phyloP scores from a whole-genome alignment of 768 basidiomycete species.

The Termitomyces sp. region DNA sequence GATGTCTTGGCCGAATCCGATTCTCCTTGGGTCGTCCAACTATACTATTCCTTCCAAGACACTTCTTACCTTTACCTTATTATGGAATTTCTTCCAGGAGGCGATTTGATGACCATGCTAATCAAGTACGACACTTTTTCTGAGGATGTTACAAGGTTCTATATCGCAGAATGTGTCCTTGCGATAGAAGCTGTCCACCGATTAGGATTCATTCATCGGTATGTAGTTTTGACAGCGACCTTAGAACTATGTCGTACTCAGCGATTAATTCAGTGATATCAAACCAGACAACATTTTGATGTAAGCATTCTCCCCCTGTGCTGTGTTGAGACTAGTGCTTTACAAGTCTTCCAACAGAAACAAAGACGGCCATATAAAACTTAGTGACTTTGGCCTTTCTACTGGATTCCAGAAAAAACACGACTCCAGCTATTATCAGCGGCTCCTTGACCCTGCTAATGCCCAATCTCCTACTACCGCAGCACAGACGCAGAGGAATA shows the following conservation, averaged over 20 bases:
- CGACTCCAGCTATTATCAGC: constrained; percentile 93
- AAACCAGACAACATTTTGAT: constrained; percentile 93
- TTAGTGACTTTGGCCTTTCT: constrained; percentile 97
- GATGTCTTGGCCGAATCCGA: constrained; percentile 96
- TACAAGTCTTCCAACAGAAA: constrained; percentile 40
- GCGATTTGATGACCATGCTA: constrained; percentile 99
- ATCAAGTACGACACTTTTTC: constrained; percentile 99
- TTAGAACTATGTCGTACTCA: neutral
- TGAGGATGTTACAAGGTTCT: constrained; percentile 96
- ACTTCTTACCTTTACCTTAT: constrained; percentile 88
- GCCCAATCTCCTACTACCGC: constrained; percentile 36
- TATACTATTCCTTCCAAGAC: constrained; percentile 99
- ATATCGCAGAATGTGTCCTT: constrained; percentile 97
- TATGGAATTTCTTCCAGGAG: constrained; percentile 99
- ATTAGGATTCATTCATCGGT: constrained; percentile 98
- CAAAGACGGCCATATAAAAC: constrained; percentile 93
- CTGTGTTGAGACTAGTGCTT: neutral
- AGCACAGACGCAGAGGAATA: constrained; percentile 69
- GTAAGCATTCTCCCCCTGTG: constrained; percentile 38
- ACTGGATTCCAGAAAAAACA: constrained; percentile 99
- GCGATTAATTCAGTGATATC: constrained; percentile 68
- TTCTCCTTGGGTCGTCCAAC: constrained; percentile 94
- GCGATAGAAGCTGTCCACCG: constrained; percentile 98
- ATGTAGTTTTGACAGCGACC: constrained; percentile 15
- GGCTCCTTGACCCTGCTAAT: constrained; percentile 68